Base-by-base conservation (phyloP, 2,329 filamentous ascomycete species). In the Exutisphaerella laricina region DNA sequence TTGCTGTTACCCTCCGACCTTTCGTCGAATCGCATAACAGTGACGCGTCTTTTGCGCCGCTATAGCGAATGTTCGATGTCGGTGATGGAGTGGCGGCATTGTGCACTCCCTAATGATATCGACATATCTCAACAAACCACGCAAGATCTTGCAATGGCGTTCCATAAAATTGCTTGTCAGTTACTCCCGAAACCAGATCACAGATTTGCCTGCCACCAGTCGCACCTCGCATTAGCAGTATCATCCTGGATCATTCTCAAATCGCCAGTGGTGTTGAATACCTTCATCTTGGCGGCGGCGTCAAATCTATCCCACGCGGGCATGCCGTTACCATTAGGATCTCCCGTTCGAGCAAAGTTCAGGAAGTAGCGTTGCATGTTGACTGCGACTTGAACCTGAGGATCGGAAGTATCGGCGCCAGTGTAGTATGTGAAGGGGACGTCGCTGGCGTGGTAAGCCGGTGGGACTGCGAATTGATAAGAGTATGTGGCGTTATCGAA, bases 391-490 rank as follows among this genome's bases (percentile, higher is more conserved):
- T 38, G 13, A 10, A 36, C 36, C 17, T 40, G 8, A 22, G 21
- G 18, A 51, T 44, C 43, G 1, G 48, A 32, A 2, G 48, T 50
- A 12, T 44, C 41, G 5, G 49, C 52, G 1, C 54, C 55, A 30
- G 71, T 68, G 61, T 69, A 79, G 60, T 72, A 78, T 1, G 72
- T 75, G 50, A 75, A 78, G 0, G 66, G 46, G 3, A 76, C 51
- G 50, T 80, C 77, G 38, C 67, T 58, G 13, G 70, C 74, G 54
- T 80, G 77, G 25, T 75, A 62, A 5, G 66, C 74, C 0, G 75
- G 75, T 0, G 70, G 70, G 1, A 76, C 66, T 16, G 68, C 63
- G 54, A 79, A 80, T 17, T 71, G 58, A 61, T 79, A 79, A 2
- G 65, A 64, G 56, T 72, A 73, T 0, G 72, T 72, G 7, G 66